Base-by-base conservation (phyloP, 108 stramenopile genomes). In the Cyclotella kingstonii region DNA sequence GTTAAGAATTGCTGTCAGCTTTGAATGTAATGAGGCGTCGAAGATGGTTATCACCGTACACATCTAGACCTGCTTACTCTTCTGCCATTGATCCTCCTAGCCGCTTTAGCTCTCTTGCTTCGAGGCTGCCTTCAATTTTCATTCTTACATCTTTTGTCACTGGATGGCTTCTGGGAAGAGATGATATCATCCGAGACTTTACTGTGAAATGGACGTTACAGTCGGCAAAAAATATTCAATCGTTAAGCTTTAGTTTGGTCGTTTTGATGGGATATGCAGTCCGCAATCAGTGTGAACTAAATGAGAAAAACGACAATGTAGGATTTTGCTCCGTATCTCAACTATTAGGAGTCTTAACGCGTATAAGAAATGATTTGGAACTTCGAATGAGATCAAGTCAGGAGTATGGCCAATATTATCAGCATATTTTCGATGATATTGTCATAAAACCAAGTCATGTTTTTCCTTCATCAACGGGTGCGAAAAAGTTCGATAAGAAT, bases 381-480 rank as follows among this genome's bases (percentile, higher is more conserved):
- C 39, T 9, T 15, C 50, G 29, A 19, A 43, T 64, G 63, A 14
- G 17, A 34, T 43, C 63, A 9, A 30, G 10, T 26, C 4, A 44
- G 30, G 63, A 64, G 22, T 64, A 64, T 22, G 63, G 63, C 21
- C 21, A 5, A 5, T 64, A 44, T 43, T 64, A 54, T 36, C 39
- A 41, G 38, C 51, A 43, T 7, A 64, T 64, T 44, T 64, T 64
- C 40, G 54, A 41, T 31, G 63, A 64, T 54, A 23, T 40, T 2
- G 54, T 18, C 5, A 64, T 52, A 1, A 64, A 53, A 33, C 52
- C 63, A 7, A 42, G 45, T 15, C 28, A 34, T 34, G 18, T 26
- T 3, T 60, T 60, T 33, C 60, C 60, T 22, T 7, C 60, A 0
- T 30, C 27, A 4, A 22, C 43, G 17, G 11, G 43, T 25, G 38